Conservation (phyloP, 768 basidiomycete species). For the Podaxis sp. region DNA sequence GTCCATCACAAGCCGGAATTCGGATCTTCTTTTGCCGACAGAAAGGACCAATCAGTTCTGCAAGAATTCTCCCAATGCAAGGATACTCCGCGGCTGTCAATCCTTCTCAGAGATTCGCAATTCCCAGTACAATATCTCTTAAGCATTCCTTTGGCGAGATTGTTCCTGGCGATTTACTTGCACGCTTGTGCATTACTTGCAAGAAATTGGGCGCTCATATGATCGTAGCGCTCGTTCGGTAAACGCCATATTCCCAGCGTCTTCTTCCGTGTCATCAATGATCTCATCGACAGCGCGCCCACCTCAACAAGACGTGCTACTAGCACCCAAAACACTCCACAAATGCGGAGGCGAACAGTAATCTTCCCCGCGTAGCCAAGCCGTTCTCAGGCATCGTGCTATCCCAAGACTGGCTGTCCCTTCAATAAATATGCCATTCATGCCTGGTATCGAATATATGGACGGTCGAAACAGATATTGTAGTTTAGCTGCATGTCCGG, state of each 20-base stretch:
- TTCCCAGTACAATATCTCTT: background rate
- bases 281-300: background rate
- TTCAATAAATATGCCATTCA: constrained; percentile 3
- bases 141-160: background rate
- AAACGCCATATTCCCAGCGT: background rate
- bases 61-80: background rate
- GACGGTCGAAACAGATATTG: background rate
- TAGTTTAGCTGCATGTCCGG: background rate
- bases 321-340: no score
- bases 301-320: background rate
- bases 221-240: background rate
- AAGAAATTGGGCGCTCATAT: no score
- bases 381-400: background rate
- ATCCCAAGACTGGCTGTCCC: background rate
- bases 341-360: no score
- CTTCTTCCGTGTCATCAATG: no score
- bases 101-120: background rate
- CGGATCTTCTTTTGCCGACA: background rate
- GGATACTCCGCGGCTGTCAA: background rate
- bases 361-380: no score
- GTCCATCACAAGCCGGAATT: background rate
- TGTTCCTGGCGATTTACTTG: no score
- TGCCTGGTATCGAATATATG: background rate
- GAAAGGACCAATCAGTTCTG: background rate
- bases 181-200: no score